Base-by-base conservation (phyloP, 2,329 filamentous ascomycete genomes). In the Aspergillus sergii region DNA sequence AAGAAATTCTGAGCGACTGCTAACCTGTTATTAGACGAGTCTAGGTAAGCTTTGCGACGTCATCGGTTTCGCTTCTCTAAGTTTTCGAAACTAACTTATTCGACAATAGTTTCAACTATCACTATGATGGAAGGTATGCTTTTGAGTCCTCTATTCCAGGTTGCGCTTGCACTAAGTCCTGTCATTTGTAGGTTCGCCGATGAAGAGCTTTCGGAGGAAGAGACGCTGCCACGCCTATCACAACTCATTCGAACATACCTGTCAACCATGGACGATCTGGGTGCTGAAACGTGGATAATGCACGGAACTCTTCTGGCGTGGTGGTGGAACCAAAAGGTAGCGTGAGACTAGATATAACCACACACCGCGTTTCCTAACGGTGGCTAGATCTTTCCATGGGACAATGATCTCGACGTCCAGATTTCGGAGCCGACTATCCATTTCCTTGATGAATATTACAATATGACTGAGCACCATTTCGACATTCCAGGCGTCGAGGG, bases 201-300 rank as follows among this genome's bases (percentile, higher is more conserved):
- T 3, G 62, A 73, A 7, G 70, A 76, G 6, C 75, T 88, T 2
- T 74, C 79, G 3, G 79, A 82, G 46, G 75, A 82, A n/a, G 76
- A 83, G 51, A 82, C 83, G 30, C 75, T 77, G 26, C 72, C 76
- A 16, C 79, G 85, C 63, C 79, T 88, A 21, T 81, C 79, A 23
- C 76, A 81, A 2, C 76, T 88, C 41, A 79, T 88, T 64, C 82
- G 82, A 66, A 83, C 85, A 1, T 88, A 88, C 68, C 78, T 87
- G 3, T 75, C 78, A 1, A 85, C 84, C 7, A 88, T 88, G 85
- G 75, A 80, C 48, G 79, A 83, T 57, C 80, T 88, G 36, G 83
- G 84, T 16, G 82, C 83, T 4, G 83, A 87, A 66, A 88, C 86
- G 10, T 89, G 86, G 86, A 83, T 89, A 61, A 88, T 88, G 84